Evolutionary conservation across 352 stramenopile species (phyloP).

Genomic region (Albugo candida): DNA sequence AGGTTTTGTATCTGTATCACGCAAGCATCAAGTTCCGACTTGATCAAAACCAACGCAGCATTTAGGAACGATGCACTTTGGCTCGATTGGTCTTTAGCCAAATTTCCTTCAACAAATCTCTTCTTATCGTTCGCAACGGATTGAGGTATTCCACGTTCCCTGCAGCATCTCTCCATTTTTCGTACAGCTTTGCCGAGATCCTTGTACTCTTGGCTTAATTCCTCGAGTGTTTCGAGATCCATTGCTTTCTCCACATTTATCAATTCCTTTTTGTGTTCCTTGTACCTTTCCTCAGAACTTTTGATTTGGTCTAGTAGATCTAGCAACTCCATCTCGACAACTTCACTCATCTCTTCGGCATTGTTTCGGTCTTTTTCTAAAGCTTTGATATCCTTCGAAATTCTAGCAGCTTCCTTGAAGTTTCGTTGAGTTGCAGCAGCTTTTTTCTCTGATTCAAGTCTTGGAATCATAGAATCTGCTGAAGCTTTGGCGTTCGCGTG

Average conservation of each 20-base stretch:
- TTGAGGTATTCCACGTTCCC: too few relatives aligned
- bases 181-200: constrained; percentile 30
- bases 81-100: too few relatives aligned
- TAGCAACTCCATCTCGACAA: constrained; percentile 66
- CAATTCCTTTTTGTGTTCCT: constrained; percentile 60
- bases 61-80: constrained; percentile 7
- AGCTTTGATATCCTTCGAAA: constrained; percentile 76
- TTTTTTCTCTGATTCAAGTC: constrained; percentile 68
- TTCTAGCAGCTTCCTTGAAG: constrained; percentile 68
- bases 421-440: constrained; percentile 50
- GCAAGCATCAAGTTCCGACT: constrained; percentile 58
- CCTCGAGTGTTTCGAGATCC: constrained; percentile 39
- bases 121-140: too few relatives aligned
- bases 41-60: constrained; percentile 44
- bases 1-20: constrained; percentile 33
- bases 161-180: constrained; percentile 33
- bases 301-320: constrained; percentile 54
- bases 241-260: constrained; percentile 57
- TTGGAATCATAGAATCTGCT: constrained; percentile 54
- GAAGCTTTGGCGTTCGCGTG: constrained; percentile 69
- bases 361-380: constrained; percentile 64
- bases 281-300: constrained; percentile 39
- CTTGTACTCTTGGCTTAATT: constrained; percentile 58
- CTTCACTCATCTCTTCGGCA: constrained; percentile 65
- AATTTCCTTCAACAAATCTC: too few relatives aligned